A percentile compares a stretch with the other conserved stretches of the same genome.
These are phyloP conservation scores for Agaricus subrufescens DNA, from an alignment of 768 basidiomycete genomes.

Conservation along the genomic window DNA sequence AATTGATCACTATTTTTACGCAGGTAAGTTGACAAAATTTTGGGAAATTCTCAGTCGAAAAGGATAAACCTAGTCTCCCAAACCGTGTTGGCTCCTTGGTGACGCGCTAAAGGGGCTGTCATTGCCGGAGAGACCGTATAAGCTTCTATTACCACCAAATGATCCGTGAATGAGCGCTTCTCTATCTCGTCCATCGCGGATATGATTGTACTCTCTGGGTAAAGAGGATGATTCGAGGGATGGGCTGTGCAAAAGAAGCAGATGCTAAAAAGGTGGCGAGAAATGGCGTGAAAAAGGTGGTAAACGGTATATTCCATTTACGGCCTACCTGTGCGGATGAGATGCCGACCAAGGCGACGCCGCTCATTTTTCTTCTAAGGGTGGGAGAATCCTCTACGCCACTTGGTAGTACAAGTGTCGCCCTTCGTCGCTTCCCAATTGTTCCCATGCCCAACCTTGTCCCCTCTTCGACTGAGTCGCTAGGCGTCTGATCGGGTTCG, in stretches of 20 bases:
- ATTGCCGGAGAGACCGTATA: slow-evolving; percentile 36
- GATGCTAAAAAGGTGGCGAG: slow-evolving; percentile 36
- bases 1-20: background rate
- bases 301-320: background rate
- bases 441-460: slow-evolving; percentile 26
- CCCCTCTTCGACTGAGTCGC: slow-evolving; percentile 16
- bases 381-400: slow-evolving; percentile 39
- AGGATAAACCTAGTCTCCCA: slow-evolving; percentile 18
- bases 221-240: slow-evolving; percentile 38
- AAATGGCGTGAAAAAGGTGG: background rate
- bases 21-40: background rate
- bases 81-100: slow-evolving; percentile 16
- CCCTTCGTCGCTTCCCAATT: slow-evolving; percentile 34
- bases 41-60: slow-evolving; percentile 18
- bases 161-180: slow-evolving; percentile 25
- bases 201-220: slow-evolving; percentile 18
- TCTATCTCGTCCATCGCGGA: slow-evolving; percentile 28
- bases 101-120: slow-evolving; percentile 18
- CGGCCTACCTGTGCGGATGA: slow-evolving; percentile 66
- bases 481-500: slow-evolving; percentile 24
- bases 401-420: slow-evolving; percentile 46
- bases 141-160: slow-evolving; percentile 29
- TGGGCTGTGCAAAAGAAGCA: slow-evolving; percentile 64
- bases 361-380: slow-evolving; percentile 49
- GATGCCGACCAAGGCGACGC: slow-evolving; percentile 60